Base-by-base conservation (phyloP, 768 basidiomycete genomes). In the Heimioporus sp. region DNA sequence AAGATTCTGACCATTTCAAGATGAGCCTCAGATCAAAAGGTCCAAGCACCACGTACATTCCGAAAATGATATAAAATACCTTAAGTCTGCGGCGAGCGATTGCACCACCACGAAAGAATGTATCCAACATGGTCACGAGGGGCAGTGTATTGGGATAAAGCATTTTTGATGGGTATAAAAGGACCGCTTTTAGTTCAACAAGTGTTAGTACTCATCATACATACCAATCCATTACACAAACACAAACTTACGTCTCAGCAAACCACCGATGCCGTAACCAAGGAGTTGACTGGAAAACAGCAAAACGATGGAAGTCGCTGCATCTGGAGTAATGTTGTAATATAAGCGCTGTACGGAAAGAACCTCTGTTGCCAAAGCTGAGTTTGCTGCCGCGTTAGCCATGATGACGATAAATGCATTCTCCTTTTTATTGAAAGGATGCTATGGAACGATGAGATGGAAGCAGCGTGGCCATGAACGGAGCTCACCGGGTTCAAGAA, bases 401-500 rank as follows among this genome's bases (percentile, higher is more conserved):
- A 81, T 81, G 49, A 81, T 79, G 9, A 81, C 72, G 31, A 81
- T 76, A 54, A 81, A 79, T 0, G 78, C 77, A 62, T 80, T 78
- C 59, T 82, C 80, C 51, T 80, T 81, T 62, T 78, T 80, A 63
- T 81, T 80, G 66, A 80, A 81, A 1, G 80, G 78, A 19, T 76
- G 72, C 79, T 80, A 20, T 17, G 20, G 21, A 37, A 39, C 4
- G n/a, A n/a, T 50, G 30, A 51, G 57, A 17, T 19, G 31, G 7
- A 8, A 17, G 37, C 17, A 13, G 43, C 3, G 1, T 12, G 17
- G 16, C 24, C 13, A 15, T 43, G 16, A 12, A 19, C 30, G 12
- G 42, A 35, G 4, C 48, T 28, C n/a, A 65, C 74, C 16, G 80
- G 81, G 54, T 82, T 82, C 9, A 82, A 71, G 53, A 74, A 76